Evolutionary conservation across 1,284 basidiomycete species (phyloP).

Genomic region (Quambalaria eucalypti): DNA sequence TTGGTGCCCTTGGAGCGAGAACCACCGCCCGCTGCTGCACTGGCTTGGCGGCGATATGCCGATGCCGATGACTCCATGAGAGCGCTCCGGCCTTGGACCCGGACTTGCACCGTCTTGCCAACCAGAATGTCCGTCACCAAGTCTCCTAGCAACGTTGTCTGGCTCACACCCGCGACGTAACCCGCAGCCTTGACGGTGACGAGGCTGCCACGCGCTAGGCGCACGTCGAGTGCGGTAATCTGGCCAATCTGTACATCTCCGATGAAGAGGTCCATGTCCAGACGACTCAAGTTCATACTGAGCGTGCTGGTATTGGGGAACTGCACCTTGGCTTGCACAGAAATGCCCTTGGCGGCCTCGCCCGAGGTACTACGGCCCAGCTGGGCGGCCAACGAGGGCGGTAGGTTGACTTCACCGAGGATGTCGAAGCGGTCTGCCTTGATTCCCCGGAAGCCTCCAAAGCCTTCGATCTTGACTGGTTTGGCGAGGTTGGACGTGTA

Average conservation of each 20-base stretch:
- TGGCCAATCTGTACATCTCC: slow-evolving; percentile 5
- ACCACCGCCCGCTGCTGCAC: too few relatives aligned
- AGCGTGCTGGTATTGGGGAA: slow-evolving; percentile 13
- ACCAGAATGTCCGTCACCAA: slow-evolving; percentile 8
- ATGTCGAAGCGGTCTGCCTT: slow-evolving; percentile 19
- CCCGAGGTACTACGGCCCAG: background rate
- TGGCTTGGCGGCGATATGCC: background rate
- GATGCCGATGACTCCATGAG: slow-evolving; percentile 3
- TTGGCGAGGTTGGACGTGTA: slow-evolving; percentile 22
- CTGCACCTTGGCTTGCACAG: slow-evolving; percentile 12
- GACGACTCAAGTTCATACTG: background rate
- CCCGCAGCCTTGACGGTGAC: background rate
- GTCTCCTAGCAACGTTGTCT: slow-evolving; percentile 1
- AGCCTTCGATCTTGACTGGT: slow-evolving; percentile 17
- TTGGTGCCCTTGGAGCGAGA: background rate
- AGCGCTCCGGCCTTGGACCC: slow-evolving; percentile 5
- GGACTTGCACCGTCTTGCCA: slow-evolving; percentile 4
- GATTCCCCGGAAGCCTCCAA: slow-evolving; percentile 25
- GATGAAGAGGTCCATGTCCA: slow-evolving; percentile 2
- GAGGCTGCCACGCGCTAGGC: background rate
- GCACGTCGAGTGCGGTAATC: slow-evolving; percentile 1
- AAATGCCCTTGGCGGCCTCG: slow-evolving; percentile 15
- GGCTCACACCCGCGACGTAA: slow-evolving; percentile 1
- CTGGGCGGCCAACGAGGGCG: slow-evolving; percentile 14
- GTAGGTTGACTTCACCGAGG: slow-evolving; percentile 24